A percentile compares a stretch with the other conserved stretches of the same genome.
These are phyloP conservation scores for Hyaloscypha variabilis DNA, from an alignment of 495 filamentous ascomycete genomes.

Conservation along the genomic window DNA sequence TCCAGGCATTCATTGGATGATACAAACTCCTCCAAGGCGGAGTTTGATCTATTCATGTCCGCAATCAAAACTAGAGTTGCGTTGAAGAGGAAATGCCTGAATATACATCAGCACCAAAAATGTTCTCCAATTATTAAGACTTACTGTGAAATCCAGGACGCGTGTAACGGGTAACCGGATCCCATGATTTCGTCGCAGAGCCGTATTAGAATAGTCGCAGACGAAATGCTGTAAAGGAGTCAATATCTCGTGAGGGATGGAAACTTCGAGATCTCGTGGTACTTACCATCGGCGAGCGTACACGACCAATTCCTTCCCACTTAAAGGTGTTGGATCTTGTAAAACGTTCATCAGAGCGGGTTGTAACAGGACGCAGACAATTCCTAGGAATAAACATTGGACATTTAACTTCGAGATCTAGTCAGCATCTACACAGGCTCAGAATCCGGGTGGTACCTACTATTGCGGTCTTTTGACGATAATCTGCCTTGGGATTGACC, in stretches of 20 bases:
- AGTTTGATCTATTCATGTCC: not conserved
- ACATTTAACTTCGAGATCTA: not conserved
- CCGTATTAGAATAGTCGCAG: not conserved
- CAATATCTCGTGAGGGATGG: not conserved
- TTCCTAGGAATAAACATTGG: not conserved
- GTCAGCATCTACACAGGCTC: not conserved
- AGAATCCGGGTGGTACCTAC: not conserved
- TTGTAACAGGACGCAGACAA: not conserved
- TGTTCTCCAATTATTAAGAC: not conserved
- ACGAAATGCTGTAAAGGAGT: not conserved
- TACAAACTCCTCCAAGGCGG: not conserved
- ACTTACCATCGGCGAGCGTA: not conserved
- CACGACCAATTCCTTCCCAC: not conserved
- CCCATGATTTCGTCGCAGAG: not conserved
- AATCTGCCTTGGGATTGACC: not conserved
- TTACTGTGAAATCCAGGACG: slow-evolving; percentile 6
- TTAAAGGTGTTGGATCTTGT: not conserved
- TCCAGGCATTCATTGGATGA: not conserved
- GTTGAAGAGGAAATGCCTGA: not conserved
- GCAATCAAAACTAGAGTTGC: not conserved
- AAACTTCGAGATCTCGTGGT: not conserved
- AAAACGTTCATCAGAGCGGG: not conserved
- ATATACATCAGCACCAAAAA: not conserved
- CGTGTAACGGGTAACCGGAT: not conserved
- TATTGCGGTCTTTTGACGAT: not conserved